Evolutionary conservation across 1,284 basidiomycete species (phyloP).

Genomic region (Austroboletus sp.): DNA sequence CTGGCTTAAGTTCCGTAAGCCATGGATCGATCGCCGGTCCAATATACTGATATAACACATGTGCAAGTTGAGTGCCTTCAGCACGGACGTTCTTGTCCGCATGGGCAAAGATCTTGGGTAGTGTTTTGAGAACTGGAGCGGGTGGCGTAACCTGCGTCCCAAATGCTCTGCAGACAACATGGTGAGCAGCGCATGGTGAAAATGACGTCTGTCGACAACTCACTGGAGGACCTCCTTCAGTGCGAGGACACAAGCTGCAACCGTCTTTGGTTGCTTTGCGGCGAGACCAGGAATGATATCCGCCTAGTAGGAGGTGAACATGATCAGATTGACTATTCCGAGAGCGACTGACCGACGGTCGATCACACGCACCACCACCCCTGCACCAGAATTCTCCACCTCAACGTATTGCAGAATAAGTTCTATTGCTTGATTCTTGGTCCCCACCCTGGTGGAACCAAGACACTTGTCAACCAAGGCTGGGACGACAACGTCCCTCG

Average conservation of each 20-base stretch:
- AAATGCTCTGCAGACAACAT: constrained; percentile 53
- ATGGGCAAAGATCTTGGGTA: constrained; percentile 93
- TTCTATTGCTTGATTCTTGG: constrained; percentile 86
- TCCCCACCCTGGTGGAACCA: constrained; percentile 84
- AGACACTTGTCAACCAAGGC: constrained; percentile 94
- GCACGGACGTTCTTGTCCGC: constrained; percentile 93
- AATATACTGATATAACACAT: constrained; percentile 81
- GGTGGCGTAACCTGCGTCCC: constrained; percentile 76
- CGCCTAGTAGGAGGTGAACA: constrained; percentile 44
- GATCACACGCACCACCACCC: constrained; percentile 71
- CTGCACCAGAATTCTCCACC: constrained; percentile 84
- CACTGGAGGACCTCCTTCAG: constrained; percentile 71
- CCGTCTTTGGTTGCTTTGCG: constrained; percentile 93
- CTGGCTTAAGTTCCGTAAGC: constrained; percentile 90
- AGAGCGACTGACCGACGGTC: constrained; percentile 18
- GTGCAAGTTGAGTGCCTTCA: constrained; percentile 77
- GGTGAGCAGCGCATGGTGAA: not conserved
- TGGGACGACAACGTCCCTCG: constrained; percentile 77
- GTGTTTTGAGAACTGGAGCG: constrained; percentile 72
- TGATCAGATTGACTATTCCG: constrained; percentile 17
- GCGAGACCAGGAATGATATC: constrained; percentile 80
- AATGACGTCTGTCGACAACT: constrained; percentile 12
- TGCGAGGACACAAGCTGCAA: constrained; percentile 74
- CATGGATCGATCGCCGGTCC: constrained; percentile 84
- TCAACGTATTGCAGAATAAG: constrained; percentile 87